These are phyloP conservation scores for Cryphonectria radicalis DNA, from an alignment of 2,329 filamentous ascomycete genomes.

Conservation along the genomic window DNA sequence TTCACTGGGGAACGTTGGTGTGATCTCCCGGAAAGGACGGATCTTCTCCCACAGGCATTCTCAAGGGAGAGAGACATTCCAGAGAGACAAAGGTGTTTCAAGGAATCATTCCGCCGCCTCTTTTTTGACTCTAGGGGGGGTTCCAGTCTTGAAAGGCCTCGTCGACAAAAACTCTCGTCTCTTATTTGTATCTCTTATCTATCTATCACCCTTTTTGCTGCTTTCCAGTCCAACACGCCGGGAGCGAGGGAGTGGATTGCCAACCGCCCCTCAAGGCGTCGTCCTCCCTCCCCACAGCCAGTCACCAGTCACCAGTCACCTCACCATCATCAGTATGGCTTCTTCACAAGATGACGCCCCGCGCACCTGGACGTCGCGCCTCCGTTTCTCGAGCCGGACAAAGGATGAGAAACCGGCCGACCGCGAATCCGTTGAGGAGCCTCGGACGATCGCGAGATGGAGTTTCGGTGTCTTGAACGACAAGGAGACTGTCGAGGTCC, in stretches of 20 bases:
- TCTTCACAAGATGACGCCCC: constrained; percentile 4
- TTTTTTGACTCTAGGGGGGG: no score
- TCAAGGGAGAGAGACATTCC: no score
- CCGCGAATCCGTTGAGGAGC: constrained; percentile 18
- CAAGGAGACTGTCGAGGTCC: constrained; percentile 80
- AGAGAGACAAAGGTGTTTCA: no score
- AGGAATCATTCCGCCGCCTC: no score
- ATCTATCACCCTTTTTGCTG: no score
- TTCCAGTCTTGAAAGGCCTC: no score
- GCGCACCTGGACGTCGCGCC: constrained; percentile 12
- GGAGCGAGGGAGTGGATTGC: background rate
- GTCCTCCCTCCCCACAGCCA: background rate
- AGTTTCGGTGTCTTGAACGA: constrained; percentile 84
- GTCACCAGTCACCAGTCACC: no score
- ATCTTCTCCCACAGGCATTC: background rate
- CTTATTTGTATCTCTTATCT: no score
- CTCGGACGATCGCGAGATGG: constrained; percentile 48
- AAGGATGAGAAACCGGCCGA: constrained; percentile 6
- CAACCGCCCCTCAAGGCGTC: background rate
- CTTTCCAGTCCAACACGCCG: no score
- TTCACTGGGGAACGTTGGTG: background rate
- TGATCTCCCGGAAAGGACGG: background rate
- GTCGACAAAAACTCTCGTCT: no score
- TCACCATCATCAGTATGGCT: constrained; percentile 5
- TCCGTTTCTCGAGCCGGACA: constrained; percentile 12